Evolutionary conservation across 2,329 filamentous ascomycete genomes (phyloP), one percentile per base, ranked within the genome.

Genomic region (Colletotrichum euphorbiae): DNA sequence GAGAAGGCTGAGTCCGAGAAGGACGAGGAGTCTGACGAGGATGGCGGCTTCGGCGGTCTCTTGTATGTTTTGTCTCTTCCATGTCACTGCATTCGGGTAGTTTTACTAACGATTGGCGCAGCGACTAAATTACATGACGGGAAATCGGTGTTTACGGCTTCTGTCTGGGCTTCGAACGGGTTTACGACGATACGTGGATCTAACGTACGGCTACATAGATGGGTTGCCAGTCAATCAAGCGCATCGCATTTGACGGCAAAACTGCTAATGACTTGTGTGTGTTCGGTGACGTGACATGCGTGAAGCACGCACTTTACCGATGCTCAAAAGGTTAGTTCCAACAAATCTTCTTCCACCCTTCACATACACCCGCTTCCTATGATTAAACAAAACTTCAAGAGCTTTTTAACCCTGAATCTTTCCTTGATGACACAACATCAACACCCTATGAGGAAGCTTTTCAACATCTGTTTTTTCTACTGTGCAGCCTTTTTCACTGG

Each of bases 41-140:
- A 90, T 71, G 84, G 85, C 80, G 90, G 90, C 80, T 94, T 95
- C 86, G 92, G 91, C 81, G 90, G 90, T 88, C 89, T 95, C 79
- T 95, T 96, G 85, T 87, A 82, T 65, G 85, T 83, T 50, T 51
- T 46, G 55, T 52, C 55, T 21, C 42, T 3, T 5, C 24, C n/a
- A 6, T 6, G n/a, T 31, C 15, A 4, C 4, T 13, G 7, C 40
- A 15, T 15, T 1, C 15, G 3, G 17, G 21, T 1, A 33, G 6
- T 3, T 33, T 59, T 70, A 74, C 84, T 86, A 80, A 86, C 81
- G 9, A 12, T 4, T 28, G 19, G n/a, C 17, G 62, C 69, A 87
- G 85, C 77, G 85, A 85, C 79, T 87, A 86, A 86, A 85, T 78
- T 85, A 84, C 78, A 73, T 75, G 73, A 76, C 77, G 72, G 75